A percentile compares a stretch with the other conserved stretches of the same genome.
Conservation (phyloP, 2,329 filamentous ascomycete genomes). For the Alternaria tenuissima region DNA sequence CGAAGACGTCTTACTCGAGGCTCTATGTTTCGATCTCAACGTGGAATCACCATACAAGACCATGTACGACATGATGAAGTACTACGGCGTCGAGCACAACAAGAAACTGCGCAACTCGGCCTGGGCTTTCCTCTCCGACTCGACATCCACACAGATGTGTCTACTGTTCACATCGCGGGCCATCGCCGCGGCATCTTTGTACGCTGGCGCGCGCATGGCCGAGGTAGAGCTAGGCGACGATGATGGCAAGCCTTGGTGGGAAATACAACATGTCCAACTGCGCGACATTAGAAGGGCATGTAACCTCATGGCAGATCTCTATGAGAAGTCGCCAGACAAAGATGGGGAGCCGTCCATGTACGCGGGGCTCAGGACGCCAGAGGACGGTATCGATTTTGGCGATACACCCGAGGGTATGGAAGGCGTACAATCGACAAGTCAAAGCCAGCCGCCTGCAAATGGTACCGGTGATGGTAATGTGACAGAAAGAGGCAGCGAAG, state of each 20-base stretch:
- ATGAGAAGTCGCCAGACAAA: slow-evolving; percentile 53
- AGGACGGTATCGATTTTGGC: slow-evolving; percentile 47
- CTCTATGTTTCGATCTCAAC: slow-evolving; percentile 91
- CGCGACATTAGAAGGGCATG: slow-evolving; percentile 76
- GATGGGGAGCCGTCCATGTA: slow-evolving; percentile 57
- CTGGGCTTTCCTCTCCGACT: slow-evolving; percentile 95
- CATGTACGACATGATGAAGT: slow-evolving; percentile 81
- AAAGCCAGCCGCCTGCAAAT: slow-evolving; percentile 32
- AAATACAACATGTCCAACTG: slow-evolving; percentile 74
- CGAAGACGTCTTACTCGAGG: slow-evolving; percentile 91
- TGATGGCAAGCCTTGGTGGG: slow-evolving; percentile 86
- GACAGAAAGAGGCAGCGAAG: slow-evolving; percentile 51
- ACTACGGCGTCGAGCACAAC: slow-evolving; percentile 77
- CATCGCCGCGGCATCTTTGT: slow-evolving; percentile 85
- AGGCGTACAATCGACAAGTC: slow-evolving; percentile 29
- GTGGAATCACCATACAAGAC: slow-evolving; percentile 87
- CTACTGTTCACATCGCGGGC: slow-evolving; percentile 80
- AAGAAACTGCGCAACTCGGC: slow-evolving; percentile 83
- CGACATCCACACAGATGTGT: slow-evolving; percentile 82
- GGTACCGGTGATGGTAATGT: slow-evolving; percentile 28
- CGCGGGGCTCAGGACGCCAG: slow-evolving; percentile 53
- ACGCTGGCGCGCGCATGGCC: slow-evolving; percentile 82
- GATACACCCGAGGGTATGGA: slow-evolving; percentile 43
- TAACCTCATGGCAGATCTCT: slow-evolving; percentile 72
- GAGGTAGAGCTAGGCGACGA: slow-evolving; percentile 76